Conservation (phyloP, 257 asterid species). For the Verbena officinalis region DNA sequence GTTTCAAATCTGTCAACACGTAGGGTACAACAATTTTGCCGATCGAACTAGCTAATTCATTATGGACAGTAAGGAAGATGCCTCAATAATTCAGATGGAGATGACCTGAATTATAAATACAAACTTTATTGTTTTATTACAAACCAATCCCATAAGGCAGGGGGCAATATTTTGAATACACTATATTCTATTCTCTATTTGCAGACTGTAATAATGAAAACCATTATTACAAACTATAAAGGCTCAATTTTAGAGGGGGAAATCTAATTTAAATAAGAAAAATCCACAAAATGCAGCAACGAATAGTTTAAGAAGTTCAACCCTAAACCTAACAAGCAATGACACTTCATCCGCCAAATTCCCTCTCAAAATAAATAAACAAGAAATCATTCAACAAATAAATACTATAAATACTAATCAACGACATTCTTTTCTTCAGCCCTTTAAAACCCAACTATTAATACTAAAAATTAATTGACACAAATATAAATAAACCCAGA, state of each 20-base stretch:
- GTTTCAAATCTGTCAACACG: constrained; percentile 13
- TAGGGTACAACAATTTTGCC: constrained; percentile 3
- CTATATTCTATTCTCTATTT: constrained; percentile 18
- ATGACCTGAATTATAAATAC: neutral
- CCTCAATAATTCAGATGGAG: neutral
- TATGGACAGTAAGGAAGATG: neutral
- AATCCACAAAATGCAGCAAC: constrained; percentile 25
- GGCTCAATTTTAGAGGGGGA: constrained; percentile 19
- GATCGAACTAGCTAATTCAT: neutral
- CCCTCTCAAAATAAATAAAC: constrained; percentile 10
- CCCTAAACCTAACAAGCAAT: constrained; percentile 13
- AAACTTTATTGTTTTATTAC: constrained; percentile 1
- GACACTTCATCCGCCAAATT: constrained; percentile 22
- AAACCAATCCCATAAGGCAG: too few relatives aligned
- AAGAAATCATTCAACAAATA: neutral
- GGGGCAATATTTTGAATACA: neutral
- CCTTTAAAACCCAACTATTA: neutral
- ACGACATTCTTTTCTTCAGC: neutral
- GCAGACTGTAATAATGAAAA: constrained; percentile 18
- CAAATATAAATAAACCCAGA: constrained; percentile 11
- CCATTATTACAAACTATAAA: constrained; percentile 4
- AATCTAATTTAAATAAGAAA: constrained; percentile 15
- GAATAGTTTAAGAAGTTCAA: constrained; percentile 23
- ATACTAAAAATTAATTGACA: constrained; percentile 17
- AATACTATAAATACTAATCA: neutral